Evolutionary conservation across 2,329 filamentous ascomycete genomes (phyloP).

Genomic region (Exserohilum turcica): DNA sequence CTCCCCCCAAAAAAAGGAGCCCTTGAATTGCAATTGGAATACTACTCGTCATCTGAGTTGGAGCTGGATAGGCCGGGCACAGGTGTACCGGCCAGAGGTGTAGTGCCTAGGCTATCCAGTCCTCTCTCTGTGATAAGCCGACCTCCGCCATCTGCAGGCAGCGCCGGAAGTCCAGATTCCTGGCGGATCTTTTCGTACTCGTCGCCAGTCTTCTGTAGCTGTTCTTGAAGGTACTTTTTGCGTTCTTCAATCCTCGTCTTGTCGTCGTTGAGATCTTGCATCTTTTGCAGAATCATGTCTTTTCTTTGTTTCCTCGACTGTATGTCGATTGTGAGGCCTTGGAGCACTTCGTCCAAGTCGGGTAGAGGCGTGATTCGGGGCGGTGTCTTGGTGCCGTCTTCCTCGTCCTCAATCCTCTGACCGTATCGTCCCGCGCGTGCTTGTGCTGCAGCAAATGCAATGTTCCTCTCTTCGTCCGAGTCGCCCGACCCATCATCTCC

Average conservation of each 20-base stretch:
- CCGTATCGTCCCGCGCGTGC: slow-evolving; percentile 85
- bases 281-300: slow-evolving; percentile 63
- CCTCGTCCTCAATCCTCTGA: slow-evolving; percentile 52
- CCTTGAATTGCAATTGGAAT: slow-evolving; percentile 9
- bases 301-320: slow-evolving; percentile 65
- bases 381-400: slow-evolving; percentile 62
- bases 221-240: slow-evolving; percentile 77
- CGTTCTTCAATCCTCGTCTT: slow-evolving; percentile 69
- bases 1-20: too few species aligned
- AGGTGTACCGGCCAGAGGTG: slow-evolving; percentile 42
- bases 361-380: slow-evolving; percentile 80
- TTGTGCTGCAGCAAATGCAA: slow-evolving; percentile 86
- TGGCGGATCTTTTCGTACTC: slow-evolving; percentile 65
- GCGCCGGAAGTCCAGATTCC: slow-evolving; percentile 51
- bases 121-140: slow-evolving; percentile 41
- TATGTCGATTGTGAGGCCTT: slow-evolving; percentile 66
- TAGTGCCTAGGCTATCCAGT: slow-evolving; percentile 46
- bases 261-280: slow-evolving; percentile 71
- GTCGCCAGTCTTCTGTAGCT: slow-evolving; percentile 80
- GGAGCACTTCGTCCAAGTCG: slow-evolving; percentile 69
- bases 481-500: slow-evolving; percentile 74
- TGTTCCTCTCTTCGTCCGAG: slow-evolving; percentile 66
- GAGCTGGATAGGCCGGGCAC: slow-evolving; percentile 32
- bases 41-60: slow-evolving; percentile 36
- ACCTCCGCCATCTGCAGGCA: slow-evolving; percentile 35